These are phyloP conservation scores for Candolleomyces eurysporus DNA, from an alignment of 768 basidiomycete genomes.

Conservation along the genomic window DNA sequence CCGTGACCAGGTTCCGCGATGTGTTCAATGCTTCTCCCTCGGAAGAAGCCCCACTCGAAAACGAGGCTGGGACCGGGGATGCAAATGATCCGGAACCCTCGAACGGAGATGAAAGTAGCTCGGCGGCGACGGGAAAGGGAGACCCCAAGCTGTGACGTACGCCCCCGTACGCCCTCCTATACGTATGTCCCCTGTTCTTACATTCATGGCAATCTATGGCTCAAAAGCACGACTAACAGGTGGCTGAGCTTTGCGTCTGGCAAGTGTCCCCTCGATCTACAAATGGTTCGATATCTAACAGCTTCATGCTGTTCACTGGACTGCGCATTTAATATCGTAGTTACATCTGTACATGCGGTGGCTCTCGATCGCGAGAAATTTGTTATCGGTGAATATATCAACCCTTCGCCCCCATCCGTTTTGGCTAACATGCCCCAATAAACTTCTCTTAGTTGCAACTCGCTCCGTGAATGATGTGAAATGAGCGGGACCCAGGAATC, in stretches of 20 bases:
- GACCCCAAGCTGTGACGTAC: background rate
- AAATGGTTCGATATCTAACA: background rate
- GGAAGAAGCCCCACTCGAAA: background rate
- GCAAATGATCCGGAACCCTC: background rate
- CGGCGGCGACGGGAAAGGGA: background rate
- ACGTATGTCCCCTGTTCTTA: background rate
- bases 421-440: background rate
- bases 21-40: background rate
- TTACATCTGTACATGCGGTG: background rate
- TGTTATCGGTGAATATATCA: slow-evolving; percentile 3
- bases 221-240: too few species aligned
- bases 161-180: too few species aligned
- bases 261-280: too few species aligned
- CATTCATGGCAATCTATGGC: background rate
- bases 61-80: background rate
- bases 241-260: too few species aligned
- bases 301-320: background rate
- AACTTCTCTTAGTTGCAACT: background rate
- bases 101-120: background rate
- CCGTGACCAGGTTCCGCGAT: background rate
- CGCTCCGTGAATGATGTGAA: background rate
- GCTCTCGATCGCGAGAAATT: background rate
- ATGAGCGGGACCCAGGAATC: background rate
- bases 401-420: background rate
- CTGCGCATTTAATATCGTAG: background rate